Conservation (phyloP, 2,329 filamentous ascomycete genomes). For the Stagonosporopsis chrysanthemi region DNA sequence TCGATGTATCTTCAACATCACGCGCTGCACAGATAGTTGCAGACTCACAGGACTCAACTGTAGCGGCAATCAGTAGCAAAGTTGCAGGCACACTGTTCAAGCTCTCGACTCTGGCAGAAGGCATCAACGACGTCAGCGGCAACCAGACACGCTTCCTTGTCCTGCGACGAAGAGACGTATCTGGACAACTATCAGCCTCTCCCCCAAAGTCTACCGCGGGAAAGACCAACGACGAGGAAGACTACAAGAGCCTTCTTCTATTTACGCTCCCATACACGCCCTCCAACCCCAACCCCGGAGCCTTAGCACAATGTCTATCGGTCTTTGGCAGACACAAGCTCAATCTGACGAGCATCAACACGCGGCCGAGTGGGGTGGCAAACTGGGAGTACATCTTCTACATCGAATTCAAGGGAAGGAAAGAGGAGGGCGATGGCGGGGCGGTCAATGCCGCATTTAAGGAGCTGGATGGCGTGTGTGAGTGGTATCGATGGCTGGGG, state of each 20-base stretch:
- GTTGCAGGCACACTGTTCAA: constrained; percentile 74
- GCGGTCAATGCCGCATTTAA: constrained; percentile 68
- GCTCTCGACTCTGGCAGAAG: constrained; percentile 72
- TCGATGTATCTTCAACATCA: constrained; percentile 86
- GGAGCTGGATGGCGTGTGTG: constrained; percentile 65
- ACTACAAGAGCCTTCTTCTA: constrained; percentile 73
- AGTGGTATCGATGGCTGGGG: constrained; percentile 72
- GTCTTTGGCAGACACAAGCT: constrained; percentile 77
- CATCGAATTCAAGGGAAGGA: constrained; percentile 81
- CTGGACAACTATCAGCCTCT: background rate
- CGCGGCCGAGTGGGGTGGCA: constrained; percentile 74
- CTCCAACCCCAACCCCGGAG: constrained; percentile 78
- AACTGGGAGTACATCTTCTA: constrained; percentile 96
- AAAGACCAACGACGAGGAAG: background rate
- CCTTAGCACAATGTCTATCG: constrained; percentile 78
- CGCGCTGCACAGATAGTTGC: constrained; percentile 80
- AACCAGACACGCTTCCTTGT: constrained; percentile 85
- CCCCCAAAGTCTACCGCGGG: background rate
- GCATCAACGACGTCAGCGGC: constrained; percentile 76
- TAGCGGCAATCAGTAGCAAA: constrained; percentile 79
- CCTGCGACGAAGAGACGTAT: constrained; percentile 51
- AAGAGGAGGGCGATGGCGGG: constrained; percentile 63
- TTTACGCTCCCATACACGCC: constrained; percentile 85
- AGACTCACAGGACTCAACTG: constrained; percentile 64
- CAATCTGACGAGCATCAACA: constrained; percentile 91